Percentiles rank a stretch among this genome's conserved stretches.
phyloP scores from a whole-genome alignment of 179 eudicot species.

The Actinidia chinensis region DNA sequence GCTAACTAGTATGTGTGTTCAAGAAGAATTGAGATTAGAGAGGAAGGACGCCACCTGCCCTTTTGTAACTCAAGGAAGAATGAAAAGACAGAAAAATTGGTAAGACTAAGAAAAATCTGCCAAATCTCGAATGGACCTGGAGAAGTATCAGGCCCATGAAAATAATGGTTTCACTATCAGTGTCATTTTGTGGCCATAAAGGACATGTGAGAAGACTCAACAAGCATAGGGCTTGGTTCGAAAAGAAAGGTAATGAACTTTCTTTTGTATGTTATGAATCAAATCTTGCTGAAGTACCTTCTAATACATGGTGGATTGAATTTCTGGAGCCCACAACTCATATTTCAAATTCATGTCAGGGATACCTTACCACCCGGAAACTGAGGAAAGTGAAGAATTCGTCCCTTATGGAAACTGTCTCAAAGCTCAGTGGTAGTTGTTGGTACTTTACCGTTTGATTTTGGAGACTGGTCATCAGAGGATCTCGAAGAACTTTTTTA shows the following conservation, averaged over 20 bases:
- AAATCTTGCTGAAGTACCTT: no score
- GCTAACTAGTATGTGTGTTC: neutral
- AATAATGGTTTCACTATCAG: neutral
- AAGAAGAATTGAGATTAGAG: neutral
- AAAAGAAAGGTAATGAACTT: neutral
- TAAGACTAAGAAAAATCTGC: neutral
- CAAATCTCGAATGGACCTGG: no score
- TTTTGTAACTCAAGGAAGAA: neutral
- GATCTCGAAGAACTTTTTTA: no score
- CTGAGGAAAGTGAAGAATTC: no score
- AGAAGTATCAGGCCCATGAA: neutral
- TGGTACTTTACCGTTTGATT: neutral
- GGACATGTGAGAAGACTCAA: neutral
- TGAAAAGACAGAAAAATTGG: neutral
- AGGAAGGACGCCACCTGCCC: neutral
- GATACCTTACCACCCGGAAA: no score
- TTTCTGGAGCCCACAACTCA: no score
- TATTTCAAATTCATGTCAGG: no score
- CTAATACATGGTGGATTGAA: no score
- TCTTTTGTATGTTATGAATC: slow-evolving; percentile 2
- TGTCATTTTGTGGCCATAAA: neutral
- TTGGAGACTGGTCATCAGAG: neutral
- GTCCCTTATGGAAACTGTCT: no score
- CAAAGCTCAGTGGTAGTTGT: neutral
- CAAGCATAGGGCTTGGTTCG: neutral